Conservation (phyloP, 2,329 filamentous ascomycete genomes). For the Clarireedia hainanense region DNA sequence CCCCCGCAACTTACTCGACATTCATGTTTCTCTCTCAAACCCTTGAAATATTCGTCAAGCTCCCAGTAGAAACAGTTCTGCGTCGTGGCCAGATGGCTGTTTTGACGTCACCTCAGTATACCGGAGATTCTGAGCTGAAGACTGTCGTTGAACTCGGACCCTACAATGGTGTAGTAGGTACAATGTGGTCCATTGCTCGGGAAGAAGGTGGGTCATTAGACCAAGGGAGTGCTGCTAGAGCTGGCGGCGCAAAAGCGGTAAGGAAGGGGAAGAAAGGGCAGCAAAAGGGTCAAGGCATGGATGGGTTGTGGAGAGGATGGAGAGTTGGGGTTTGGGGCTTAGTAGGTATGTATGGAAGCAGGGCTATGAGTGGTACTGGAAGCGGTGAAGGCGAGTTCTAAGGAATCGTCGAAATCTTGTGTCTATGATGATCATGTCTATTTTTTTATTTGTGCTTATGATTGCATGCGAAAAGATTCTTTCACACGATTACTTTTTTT, state of each 20-base stretch:
- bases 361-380: constrained; percentile 24
- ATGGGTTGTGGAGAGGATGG: constrained; percentile 50
- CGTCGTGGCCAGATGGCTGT: constrained; percentile 79
- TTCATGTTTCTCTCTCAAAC: constrained; percentile 75
- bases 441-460: background rate
- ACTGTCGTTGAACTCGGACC: constrained; percentile 72
- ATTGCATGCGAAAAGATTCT: background rate
- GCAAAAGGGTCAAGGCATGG: constrained; percentile 43
- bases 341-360: constrained; percentile 43
- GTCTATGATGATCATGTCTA: background rate
- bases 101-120: constrained; percentile 33
- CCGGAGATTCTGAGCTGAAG: constrained; percentile 31
- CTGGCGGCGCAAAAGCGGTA: background rate
- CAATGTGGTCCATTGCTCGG: constrained; percentile 77
- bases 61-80: constrained; percentile 87
- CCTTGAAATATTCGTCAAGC: constrained; percentile 73
- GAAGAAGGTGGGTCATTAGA: constrained; percentile 66
- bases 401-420: background rate
- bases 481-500: background rate
- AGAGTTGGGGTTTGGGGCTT: constrained; percentile 50
- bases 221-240: background rate
- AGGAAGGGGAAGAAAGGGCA: constrained; percentile 14
- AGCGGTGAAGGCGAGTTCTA: constrained; percentile 26
- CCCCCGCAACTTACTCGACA: constrained; percentile 74
- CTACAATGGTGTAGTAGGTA: constrained; percentile 82